Conservation (phyloP, 176 grass and related monocot species). For the Triticum aestivum region DNA sequence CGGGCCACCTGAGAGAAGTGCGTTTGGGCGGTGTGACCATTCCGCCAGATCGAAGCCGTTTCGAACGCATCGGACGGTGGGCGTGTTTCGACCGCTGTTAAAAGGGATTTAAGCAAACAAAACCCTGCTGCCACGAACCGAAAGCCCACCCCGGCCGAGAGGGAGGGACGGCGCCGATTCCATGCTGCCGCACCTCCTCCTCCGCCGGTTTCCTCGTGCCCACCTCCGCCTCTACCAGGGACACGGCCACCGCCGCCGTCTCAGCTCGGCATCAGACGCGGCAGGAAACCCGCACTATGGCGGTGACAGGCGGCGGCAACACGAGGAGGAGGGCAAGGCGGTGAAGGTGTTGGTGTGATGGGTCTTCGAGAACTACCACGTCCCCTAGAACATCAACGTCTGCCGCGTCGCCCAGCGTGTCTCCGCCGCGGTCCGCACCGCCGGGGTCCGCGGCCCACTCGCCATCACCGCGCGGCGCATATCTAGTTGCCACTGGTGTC, state of each 20-base stretch:
- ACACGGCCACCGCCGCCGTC: background rate
- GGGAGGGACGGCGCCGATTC: background rate
- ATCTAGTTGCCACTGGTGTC: slow-evolving; percentile 63
- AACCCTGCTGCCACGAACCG: slow-evolving; percentile 31
- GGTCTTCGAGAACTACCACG: slow-evolving; percentile 88
- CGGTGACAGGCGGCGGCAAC: background rate
- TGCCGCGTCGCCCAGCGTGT: slow-evolving; percentile 52
- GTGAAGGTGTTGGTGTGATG: slow-evolving; percentile 86
- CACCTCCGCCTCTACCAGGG: background rate
- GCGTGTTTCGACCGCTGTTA: background rate
- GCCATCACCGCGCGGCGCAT: slow-evolving; percentile 55
- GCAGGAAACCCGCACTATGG: too few species aligned
- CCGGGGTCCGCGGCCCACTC: slow-evolving; percentile 68
- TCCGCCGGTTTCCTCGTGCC: slow-evolving; percentile 8
- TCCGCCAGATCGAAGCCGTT: background rate
- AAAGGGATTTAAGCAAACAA: slow-evolving; percentile 12
- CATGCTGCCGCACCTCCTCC: slow-evolving; percentile 47
- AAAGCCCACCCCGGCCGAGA: background rate
- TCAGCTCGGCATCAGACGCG: slow-evolving; percentile 8
- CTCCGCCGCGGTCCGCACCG: slow-evolving; percentile 57
- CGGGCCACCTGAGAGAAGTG: too few species aligned
- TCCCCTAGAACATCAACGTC: slow-evolving; percentile 61
- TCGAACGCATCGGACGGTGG: background rate
- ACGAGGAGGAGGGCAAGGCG: slow-evolving; percentile 42
- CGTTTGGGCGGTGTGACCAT: background rate